phyloP scores from a whole-genome alignment of 2,329 filamentous ascomycete genomes.

The Trichoderma afroharzianum region DNA sequence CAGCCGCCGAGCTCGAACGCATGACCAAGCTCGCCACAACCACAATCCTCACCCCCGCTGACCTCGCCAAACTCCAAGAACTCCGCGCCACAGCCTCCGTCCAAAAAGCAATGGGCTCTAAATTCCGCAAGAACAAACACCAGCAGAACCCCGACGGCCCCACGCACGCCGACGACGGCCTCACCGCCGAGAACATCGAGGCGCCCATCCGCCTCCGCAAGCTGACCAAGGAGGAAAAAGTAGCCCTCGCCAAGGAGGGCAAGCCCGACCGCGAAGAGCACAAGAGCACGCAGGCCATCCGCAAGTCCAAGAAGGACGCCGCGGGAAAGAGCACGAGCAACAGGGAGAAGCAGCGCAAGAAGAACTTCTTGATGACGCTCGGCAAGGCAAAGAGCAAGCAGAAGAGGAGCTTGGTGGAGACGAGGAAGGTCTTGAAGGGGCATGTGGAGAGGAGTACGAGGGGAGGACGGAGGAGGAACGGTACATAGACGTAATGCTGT shows the following conservation, averaged over 20 bases:
- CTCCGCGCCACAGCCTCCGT: conserved; percentile 72
- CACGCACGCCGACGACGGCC: conserved; percentile 77
- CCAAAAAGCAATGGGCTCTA: conserved; percentile 55
- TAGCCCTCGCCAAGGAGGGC: conserved; percentile 78
- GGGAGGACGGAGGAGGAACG: conserved; percentile 77
- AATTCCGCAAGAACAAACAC: conserved; percentile 38
- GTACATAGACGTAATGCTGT: not conserved
- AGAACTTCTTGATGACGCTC: conserved; percentile 98
- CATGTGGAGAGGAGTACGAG: conserved; percentile 81
- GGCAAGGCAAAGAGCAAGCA: conserved; percentile 95
- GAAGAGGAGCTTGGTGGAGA: conserved; percentile 88
- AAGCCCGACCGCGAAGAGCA: conserved; percentile 75
- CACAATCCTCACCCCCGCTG: conserved; percentile 89
- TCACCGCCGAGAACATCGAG: conserved; percentile 90
- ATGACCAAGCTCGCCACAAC: conserved; percentile 82
- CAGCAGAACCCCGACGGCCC: conserved; percentile 44
- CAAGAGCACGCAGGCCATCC: conserved; percentile 78
- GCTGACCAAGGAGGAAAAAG: conserved; percentile 82
- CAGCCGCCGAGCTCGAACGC: conserved; percentile 44
- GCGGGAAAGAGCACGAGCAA: conserved; percentile 97
- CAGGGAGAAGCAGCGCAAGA: conserved; percentile 91
- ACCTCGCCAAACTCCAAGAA: conserved; percentile 91
- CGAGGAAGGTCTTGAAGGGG: conserved; percentile 72
- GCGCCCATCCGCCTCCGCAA: conserved; percentile 78
- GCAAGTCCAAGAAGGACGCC: conserved; percentile 80